Percentiles rank a stretch among this genome's conserved stretches.
These are phyloP conservation scores for Malbranchea cinnamomea DNA, from an alignment of 2,329 filamentous ascomycete species.

Conservation along the genomic window DNA sequence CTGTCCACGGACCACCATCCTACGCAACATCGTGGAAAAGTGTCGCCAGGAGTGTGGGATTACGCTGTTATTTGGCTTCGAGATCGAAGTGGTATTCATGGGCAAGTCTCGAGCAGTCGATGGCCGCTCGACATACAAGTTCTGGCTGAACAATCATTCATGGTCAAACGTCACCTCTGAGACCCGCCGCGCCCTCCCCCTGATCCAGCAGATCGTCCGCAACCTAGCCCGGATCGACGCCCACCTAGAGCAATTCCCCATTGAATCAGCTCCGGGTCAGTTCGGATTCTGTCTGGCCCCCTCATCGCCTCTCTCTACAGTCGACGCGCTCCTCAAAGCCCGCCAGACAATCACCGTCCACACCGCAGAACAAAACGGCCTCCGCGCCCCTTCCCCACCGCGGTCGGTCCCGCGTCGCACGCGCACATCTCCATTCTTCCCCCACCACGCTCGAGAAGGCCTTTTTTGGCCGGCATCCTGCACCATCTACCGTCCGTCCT, in stretches of 20 bases:
- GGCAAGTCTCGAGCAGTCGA: constrained; percentile 26
- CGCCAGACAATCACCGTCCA: constrained; percentile 54
- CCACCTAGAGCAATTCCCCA: constrained; percentile 55
- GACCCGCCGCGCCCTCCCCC: constrained; percentile 38
- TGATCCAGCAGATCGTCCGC: constrained; percentile 51
- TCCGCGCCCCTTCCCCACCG: constrained; percentile 59
- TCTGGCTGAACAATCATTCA: constrained; percentile 49
- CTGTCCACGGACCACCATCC: constrained; percentile 51
- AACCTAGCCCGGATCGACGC: constrained; percentile 48
- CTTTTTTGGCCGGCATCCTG: constrained; percentile 60
- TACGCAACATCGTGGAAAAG: constrained; percentile 40
- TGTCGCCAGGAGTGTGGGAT: constrained; percentile 39
- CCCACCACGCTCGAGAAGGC: too few relatives aligned
- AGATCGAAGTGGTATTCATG: constrained; percentile 66
- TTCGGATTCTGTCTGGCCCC: constrained; percentile 62
- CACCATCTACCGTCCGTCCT: constrained; percentile 49
- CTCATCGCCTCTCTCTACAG: constrained; percentile 46
- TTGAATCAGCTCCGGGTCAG: constrained; percentile 58
- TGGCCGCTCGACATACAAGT: constrained; percentile 21
- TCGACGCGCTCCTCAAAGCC: constrained; percentile 57
- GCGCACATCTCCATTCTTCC: constrained; percentile 53
- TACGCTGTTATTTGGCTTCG: constrained; percentile 57
- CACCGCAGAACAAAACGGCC: constrained; percentile 45
- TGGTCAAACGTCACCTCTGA: constrained; percentile 55
- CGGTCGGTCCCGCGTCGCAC: constrained; percentile 52